A percentile compares a stretch with the other conserved stretches of the same genome.
phyloP scores from a whole-genome alignment of 1,139 yeast species.

The Arxiozyma heterogenica region DNA sequence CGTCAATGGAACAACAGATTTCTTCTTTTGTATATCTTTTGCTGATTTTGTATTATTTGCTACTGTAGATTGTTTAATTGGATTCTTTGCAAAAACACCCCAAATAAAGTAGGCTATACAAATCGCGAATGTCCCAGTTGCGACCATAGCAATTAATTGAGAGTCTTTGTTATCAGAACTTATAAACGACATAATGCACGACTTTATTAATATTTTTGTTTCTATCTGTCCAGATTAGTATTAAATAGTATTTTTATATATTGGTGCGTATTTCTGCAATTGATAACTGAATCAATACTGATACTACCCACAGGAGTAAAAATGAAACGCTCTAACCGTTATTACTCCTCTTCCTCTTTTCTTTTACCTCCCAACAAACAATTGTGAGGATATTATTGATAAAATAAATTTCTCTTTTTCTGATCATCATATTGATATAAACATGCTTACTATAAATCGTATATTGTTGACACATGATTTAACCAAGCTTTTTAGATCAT shows the following conservation, averaged over 20 bases:
- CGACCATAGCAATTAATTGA: not conserved
- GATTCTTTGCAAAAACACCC: conserved; percentile 3
- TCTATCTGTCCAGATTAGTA: not conserved
- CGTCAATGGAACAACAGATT: conserved; percentile 15
- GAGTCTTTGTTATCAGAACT: not conserved
- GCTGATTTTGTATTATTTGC: not conserved
- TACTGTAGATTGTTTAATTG: not conserved
- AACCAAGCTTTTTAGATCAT: too few relatives aligned
- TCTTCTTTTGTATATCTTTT: conserved; percentile 4
- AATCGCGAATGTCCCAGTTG: conserved; percentile 6
- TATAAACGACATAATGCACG: not conserved
- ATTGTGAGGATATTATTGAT: not conserved
- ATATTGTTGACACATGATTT: too few relatives aligned
- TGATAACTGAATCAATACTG: too few relatives aligned
- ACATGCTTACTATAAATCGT: too few relatives aligned
- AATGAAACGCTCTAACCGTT: too few relatives aligned
- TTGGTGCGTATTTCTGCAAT: too few relatives aligned
- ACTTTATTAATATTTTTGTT: too few relatives aligned
- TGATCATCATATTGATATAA: not conserved
- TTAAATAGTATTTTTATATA: too few relatives aligned
- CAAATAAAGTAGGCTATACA: conserved; percentile 4
- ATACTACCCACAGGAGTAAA: not conserved
- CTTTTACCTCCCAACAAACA: not conserved
- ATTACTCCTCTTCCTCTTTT: not conserved
- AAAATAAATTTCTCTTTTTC: not conserved